These are phyloP conservation scores for Phytophthora melonis DNA, from an alignment of 352 stramenopile species.

Conservation along the genomic window DNA sequence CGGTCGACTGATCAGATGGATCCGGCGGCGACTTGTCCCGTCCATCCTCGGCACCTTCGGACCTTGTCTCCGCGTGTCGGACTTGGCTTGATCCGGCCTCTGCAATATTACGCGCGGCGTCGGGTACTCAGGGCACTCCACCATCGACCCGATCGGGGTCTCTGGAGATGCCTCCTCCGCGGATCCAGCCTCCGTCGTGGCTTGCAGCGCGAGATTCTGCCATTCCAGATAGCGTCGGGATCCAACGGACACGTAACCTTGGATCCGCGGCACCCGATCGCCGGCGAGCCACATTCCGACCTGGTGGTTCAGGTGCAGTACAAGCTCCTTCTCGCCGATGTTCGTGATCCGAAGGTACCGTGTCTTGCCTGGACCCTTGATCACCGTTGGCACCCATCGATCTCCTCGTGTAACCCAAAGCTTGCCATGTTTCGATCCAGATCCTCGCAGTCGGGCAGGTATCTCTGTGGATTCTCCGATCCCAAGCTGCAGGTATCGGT, in stretches of 20 bases:
- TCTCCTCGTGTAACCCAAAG: slow-evolving; percentile 13
- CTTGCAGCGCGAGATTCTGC: slow-evolving; percentile 13
- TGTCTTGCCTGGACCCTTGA: not conserved
- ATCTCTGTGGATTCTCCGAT: not conserved
- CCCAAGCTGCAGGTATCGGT: not conserved
- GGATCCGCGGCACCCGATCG: slow-evolving; percentile 8
- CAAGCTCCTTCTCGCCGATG: not conserved
- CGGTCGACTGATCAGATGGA: too few relatives aligned
- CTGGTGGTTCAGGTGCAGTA: not conserved
- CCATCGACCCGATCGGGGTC: not conserved
- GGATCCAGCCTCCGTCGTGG: not conserved
- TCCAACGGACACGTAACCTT: slow-evolving; percentile 11
- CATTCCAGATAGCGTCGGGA: slow-evolving; percentile 8
- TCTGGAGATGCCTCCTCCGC: not conserved
- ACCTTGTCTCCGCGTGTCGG: too few relatives aligned
- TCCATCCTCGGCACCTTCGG: too few relatives aligned
- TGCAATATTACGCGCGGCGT: not conserved
- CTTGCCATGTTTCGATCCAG: not conserved
- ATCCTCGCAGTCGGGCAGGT: not conserved
- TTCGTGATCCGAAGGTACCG: slow-evolving; percentile 18
- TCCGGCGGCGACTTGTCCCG: too few relatives aligned
- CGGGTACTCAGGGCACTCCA: not conserved
- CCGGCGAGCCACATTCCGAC: slow-evolving; percentile 12
- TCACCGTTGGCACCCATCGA: slow-evolving; percentile 10
- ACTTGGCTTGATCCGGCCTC: not conserved